Evolutionary conservation across 2,329 filamentous ascomycete species (phyloP).

Genomic region (Colletotrichum camelliae): DNA sequence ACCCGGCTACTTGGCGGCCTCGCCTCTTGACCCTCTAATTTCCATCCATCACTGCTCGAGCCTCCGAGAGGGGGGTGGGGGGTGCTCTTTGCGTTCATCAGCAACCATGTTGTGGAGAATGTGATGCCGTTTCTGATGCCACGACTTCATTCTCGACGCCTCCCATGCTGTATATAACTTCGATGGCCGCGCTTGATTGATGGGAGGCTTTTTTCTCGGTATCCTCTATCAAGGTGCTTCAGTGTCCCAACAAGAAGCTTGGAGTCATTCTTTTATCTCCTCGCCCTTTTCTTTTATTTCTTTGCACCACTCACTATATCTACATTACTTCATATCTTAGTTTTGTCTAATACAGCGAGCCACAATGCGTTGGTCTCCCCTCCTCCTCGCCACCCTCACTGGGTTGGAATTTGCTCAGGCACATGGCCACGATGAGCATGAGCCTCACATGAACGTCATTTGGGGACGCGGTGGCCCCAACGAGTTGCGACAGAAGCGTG

Average conservation of each 20-base stretch:
- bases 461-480: background rate
- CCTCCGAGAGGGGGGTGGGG: background rate
- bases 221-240: background rate
- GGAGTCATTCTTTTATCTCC: background rate
- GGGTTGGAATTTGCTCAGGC: conserved; percentile 30
- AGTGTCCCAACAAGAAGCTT: background rate
- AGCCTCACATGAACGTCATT: conserved; percentile 20
- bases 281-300: background rate
- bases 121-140: conserved; percentile 7
- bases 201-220: background rate
- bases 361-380: conserved; percentile 29
- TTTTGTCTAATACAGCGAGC: background rate
- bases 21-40: conserved; percentile 10
- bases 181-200: background rate
- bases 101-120: background rate
- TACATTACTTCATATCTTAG: background rate
- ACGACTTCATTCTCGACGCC: background rate
- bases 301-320: background rate
- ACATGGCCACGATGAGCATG: conserved; percentile 26
- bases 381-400: conserved; percentile 28
- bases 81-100: background rate
- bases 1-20: background rate
- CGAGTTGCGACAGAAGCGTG: conserved; percentile 2
- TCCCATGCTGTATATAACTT: conserved; percentile 6
- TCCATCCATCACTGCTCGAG: conserved; percentile 1